A percentile compares a stretch with the other conserved stretches of the same genome.
Conservation (phyloP, 441 rosid species). For the Melastoma candidum region DNA sequence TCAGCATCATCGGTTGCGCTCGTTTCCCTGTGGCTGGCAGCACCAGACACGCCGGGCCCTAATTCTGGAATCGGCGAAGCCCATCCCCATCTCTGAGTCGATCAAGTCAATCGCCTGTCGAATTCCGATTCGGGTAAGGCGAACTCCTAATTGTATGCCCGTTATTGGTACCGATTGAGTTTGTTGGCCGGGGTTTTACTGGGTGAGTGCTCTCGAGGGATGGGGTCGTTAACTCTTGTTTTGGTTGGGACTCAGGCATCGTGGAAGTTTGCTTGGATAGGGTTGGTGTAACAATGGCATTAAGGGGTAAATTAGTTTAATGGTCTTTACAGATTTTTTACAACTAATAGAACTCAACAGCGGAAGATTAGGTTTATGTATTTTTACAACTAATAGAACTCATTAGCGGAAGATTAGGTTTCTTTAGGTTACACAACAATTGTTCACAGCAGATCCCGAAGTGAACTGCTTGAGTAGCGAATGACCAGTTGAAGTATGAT, state of each 20-base stretch:
- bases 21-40: conserved; percentile 9
- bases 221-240: neutral
- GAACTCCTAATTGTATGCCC: neutral
- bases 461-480: too few relatives aligned
- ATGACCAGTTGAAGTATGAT: too few relatives aligned
- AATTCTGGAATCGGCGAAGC: conserved; percentile 42
- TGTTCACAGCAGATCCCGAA: too few relatives aligned
- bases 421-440: too few relatives aligned
- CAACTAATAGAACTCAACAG: too few relatives aligned
- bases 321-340: too few relatives aligned
- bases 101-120: conserved; percentile 51
- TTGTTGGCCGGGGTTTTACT: neutral
- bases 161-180: neutral
- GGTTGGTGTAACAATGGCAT: conserved; percentile 3
- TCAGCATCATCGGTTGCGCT: too few relatives aligned
- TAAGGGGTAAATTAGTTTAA: too few relatives aligned
- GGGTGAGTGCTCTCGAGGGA: neutral
- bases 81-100: conserved; percentile 29
- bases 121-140: conserved; percentile 61
- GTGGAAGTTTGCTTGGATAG: conserved; percentile 67
- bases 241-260: conserved; percentile 39
- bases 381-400: too few relatives aligned
- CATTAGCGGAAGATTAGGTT: too few relatives aligned
- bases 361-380: too few relatives aligned
- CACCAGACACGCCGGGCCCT: conserved; percentile 45